Conservation (phyloP, 805 yeast species). For the Cyberlindnera xishuangbannaensis region DNA sequence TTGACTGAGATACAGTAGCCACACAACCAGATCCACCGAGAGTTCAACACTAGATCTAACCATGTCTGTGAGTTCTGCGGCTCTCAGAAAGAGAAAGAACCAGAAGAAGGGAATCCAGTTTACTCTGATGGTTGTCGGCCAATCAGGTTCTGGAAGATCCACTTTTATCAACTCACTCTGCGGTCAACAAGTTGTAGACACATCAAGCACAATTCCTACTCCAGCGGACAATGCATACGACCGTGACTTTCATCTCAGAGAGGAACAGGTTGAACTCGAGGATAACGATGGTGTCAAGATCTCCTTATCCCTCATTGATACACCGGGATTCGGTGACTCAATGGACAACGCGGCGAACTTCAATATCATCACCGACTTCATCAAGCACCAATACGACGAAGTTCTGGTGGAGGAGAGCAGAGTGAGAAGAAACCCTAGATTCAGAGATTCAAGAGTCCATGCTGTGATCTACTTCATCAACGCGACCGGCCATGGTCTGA, state of each 20-base stretch:
- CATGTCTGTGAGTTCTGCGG: constrained; percentile 51
- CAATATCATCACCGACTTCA: constrained; percentile 65
- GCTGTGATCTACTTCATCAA: constrained; percentile 69
- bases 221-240: constrained; percentile 47
- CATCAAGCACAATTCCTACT: constrained; percentile 51
- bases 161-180: constrained; percentile 88
- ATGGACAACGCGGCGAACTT: constrained; percentile 64
- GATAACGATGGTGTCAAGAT: constrained; percentile 84
- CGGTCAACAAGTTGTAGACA: constrained; percentile 79
- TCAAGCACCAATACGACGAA: constrained; percentile 80
- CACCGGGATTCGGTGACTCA: constrained; percentile 79
- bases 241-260: constrained; percentile 58
- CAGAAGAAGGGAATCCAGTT: constrained; percentile 81
- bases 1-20: no score
- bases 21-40: no score
- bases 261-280: constrained; percentile 77
- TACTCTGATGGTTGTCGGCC: constrained; percentile 82
- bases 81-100: constrained; percentile 68
- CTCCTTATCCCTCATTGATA: constrained; percentile 68
- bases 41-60: no score
- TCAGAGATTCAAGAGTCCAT: constrained; percentile 80
- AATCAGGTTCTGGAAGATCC: constrained; percentile 85
- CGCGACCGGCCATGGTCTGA: constrained; percentile 81
- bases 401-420: constrained; percentile 74
- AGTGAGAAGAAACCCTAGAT: constrained; percentile 79